These are phyloP conservation scores for Neopestalotiopsis sp. DNA, from an alignment of 2,329 filamentous ascomycete genomes.

Conservation along the genomic window DNA sequence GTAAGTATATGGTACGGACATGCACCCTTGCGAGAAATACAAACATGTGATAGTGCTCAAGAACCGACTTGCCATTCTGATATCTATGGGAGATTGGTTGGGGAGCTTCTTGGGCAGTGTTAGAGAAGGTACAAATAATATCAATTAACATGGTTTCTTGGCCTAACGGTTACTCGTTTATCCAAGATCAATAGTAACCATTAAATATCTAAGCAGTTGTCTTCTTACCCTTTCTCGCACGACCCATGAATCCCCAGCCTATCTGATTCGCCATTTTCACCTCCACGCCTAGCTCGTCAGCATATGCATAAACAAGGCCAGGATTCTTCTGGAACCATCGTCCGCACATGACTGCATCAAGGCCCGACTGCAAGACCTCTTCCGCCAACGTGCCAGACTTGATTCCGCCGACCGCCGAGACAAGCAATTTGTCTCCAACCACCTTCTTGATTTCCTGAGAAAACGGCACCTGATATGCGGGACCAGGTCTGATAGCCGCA, in stretches of 20 bases:
- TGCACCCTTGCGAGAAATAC: no score
- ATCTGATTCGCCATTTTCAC: slow-evolving; percentile 59
- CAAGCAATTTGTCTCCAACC: slow-evolving; percentile 64
- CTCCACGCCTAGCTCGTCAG: slow-evolving; percentile 54
- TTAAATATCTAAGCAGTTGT: not conserved
- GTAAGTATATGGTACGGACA: no score
- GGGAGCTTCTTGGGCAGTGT: no score
- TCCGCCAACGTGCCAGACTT: slow-evolving; percentile 49
- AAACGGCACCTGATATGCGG: slow-evolving; percentile 70
- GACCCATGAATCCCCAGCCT: slow-evolving; percentile 57
- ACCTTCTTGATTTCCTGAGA: slow-evolving; percentile 69
- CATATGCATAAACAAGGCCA: slow-evolving; percentile 59
- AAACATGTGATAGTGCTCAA: no score
- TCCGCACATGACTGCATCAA: slow-evolving; percentile 56
- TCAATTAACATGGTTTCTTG: no score
- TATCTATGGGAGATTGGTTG: no score
- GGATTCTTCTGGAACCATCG: slow-evolving; percentile 65
- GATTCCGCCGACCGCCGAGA: slow-evolving; percentile 57
- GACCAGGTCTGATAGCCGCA: slow-evolving; percentile 57
- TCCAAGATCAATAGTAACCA: no score
- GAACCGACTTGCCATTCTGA: no score
- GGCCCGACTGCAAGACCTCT: slow-evolving; percentile 45
- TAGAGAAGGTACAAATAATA: no score
- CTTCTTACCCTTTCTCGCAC: slow-evolving; percentile 24
- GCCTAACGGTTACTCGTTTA: no score